Percentiles rank a stretch among this genome's conserved stretches.
These are phyloP conservation scores for Paecilomyces formosus DNA, from an alignment of 2,329 filamentous ascomycete genomes.

Conservation along the genomic window DNA sequence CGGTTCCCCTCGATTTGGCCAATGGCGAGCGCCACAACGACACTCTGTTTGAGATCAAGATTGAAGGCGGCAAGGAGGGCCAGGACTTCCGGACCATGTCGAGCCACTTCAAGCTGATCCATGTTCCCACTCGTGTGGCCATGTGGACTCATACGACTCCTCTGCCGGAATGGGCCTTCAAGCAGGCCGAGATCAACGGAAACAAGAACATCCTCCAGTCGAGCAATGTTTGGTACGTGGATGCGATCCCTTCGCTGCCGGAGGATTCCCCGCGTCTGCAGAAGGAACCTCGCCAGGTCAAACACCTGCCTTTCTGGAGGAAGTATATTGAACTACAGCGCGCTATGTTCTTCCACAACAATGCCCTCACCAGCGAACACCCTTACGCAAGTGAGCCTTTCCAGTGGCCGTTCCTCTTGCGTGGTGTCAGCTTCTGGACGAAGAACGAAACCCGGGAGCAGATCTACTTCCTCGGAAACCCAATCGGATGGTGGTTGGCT, in stretches of 20 bases:
- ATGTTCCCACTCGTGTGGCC: slow-evolving; percentile 89
- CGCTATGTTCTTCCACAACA: slow-evolving; percentile 99
- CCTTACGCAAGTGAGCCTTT: slow-evolving; percentile 92
- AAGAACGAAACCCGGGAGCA: slow-evolving; percentile 90
- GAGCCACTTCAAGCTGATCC: slow-evolving; percentile 91
- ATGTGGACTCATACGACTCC: slow-evolving; percentile 98
- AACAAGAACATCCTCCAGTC: slow-evolving; percentile 90
- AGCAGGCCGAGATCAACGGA: slow-evolving; percentile 98
- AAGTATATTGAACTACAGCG: slow-evolving; percentile 97
- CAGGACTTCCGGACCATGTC: slow-evolving; percentile 87
- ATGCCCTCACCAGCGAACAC: slow-evolving; percentile 91
- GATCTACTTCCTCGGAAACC: slow-evolving; percentile 98
- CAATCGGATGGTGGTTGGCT: slow-evolving; percentile 93
- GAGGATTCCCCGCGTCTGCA: slow-evolving; percentile 64
- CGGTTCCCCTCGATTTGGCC: slow-evolving; percentile 64
- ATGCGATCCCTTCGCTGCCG: slow-evolving; percentile 77
- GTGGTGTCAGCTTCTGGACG: slow-evolving; percentile 99
- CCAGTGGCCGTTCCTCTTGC: slow-evolving; percentile 95
- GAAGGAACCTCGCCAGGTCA: slow-evolving; percentile 71
- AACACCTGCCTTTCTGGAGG: slow-evolving; percentile 75
- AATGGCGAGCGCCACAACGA: slow-evolving; percentile 71
- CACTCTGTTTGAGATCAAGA: slow-evolving; percentile 84
- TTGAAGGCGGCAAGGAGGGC: slow-evolving; percentile 73
- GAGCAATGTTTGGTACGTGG: slow-evolving; percentile 91
- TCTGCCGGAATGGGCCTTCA: slow-evolving; percentile 94